phyloP scores from a whole-genome alignment of 768 basidiomycete genomes.

The Naganishia kalamii region DNA sequence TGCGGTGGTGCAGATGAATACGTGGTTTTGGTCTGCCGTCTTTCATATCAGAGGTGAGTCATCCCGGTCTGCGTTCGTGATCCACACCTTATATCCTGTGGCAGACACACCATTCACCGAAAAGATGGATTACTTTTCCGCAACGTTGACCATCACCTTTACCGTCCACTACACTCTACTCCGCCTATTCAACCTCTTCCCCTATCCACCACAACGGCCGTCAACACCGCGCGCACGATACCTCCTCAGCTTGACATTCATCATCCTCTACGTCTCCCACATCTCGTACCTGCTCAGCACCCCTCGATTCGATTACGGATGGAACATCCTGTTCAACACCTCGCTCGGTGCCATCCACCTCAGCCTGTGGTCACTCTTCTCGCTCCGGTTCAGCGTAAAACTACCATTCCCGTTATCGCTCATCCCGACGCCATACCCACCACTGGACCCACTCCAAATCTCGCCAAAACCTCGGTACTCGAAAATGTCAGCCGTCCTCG shows the following conservation, averaged over 20 bases:
- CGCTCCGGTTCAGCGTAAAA: slow-evolving; percentile 42
- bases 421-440: slow-evolving; percentile 52
- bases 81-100: too few relatives aligned
- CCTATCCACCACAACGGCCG: slow-evolving; percentile 31
- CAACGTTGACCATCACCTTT: slow-evolving; percentile 73
- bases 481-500: slow-evolving; percentile 33
- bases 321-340: slow-evolving; percentile 84
- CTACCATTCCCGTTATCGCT: slow-evolving; percentile 51
- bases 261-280: slow-evolving; percentile 60
- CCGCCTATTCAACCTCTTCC: slow-evolving; percentile 69
- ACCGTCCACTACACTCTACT: slow-evolving; percentile 71
- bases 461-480: slow-evolving; percentile 19
- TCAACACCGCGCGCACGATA: slow-evolving; percentile 45
- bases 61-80: slow-evolving; percentile 67
- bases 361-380: slow-evolving; percentile 69
- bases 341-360: slow-evolving; percentile 71
- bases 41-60: slow-evolving; percentile 85
- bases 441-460: slow-evolving; percentile 32
- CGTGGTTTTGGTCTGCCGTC: slow-evolving; percentile 85
- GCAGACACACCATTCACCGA: slow-evolving; percentile 76
- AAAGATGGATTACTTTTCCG: slow-evolving; percentile 90
- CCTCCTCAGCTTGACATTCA: slow-evolving; percentile 51
- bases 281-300: slow-evolving; percentile 68
- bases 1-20: slow-evolving; percentile 69
- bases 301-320: slow-evolving; percentile 82